Percentiles rank a stretch among this genome's conserved stretches.
Evolutionary conservation across 331 rosid species (phyloP).

Genomic region (Malus hybrid): DNA sequence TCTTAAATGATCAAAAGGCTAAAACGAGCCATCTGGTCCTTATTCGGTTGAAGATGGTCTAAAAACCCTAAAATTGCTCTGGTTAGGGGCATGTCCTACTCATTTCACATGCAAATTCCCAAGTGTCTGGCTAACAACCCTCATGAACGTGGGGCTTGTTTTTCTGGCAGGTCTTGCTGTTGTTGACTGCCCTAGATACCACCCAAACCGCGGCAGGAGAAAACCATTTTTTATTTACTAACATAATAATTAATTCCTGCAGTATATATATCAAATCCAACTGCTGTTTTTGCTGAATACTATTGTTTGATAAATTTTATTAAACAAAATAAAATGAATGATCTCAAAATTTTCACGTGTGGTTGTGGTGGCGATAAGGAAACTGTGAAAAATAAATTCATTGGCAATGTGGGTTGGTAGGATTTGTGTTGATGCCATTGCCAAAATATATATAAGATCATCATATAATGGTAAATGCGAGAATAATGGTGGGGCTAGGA

Average conservation of each 20-base stretch:
- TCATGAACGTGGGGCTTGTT: not conserved
- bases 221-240: not conserved
- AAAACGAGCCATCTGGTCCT: too few species aligned
- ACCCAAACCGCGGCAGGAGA: conserved; percentile 13
- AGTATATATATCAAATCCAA: not conserved
- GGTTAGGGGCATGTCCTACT: conserved; percentile 28
- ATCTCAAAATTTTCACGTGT: not conserved
- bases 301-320: too few species aligned
- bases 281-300: not conserved
- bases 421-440: not conserved
- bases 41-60: too few species aligned
- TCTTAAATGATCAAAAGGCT: too few species aligned
- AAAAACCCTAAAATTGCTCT: not conserved
- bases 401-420: conserved; percentile 1
- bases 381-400: not conserved
- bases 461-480: not conserved
- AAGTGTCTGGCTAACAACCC: not conserved
- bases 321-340: too few species aligned
- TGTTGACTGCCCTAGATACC: conserved; percentile 22
- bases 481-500: not conserved
- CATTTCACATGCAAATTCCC: not conserved
- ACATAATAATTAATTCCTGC: not conserved
- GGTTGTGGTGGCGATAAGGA: not conserved
- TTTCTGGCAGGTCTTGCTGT: not conserved
- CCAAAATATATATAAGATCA: not conserved